These are phyloP conservation scores for Phytophthora meadii DNA, from an alignment of 352 stramenopile species.

Conservation along the genomic window DNA sequence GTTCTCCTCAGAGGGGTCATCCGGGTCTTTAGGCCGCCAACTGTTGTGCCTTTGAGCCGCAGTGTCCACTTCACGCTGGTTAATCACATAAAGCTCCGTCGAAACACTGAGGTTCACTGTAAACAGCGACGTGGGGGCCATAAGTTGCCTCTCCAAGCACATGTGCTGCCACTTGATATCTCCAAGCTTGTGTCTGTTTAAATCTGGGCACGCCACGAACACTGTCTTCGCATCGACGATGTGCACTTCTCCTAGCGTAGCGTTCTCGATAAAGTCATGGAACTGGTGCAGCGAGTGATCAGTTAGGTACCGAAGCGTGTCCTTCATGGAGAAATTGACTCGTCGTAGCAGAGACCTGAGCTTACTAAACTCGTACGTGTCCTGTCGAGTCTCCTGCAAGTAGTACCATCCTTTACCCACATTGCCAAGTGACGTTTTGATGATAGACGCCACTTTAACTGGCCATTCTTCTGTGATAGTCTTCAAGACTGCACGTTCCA, in stretches of 20 bases:
- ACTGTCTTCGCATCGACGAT: constrained; percentile 77
- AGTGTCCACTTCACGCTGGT: constrained; percentile 75
- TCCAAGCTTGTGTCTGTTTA: constrained; percentile 65
- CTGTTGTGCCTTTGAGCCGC: constrained; percentile 49
- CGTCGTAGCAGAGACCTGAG: constrained; percentile 73
- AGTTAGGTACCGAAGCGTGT: constrained; percentile 78
- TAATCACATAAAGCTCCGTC: constrained; percentile 76
- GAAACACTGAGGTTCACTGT: constrained; percentile 76
- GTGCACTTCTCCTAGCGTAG: constrained; percentile 64
- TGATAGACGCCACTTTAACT: constrained; percentile 68
- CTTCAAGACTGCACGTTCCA: constrained; percentile 79
- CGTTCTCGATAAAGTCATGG: constrained; percentile 68
- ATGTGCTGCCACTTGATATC: constrained; percentile 85
- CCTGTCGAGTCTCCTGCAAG: constrained; percentile 80
- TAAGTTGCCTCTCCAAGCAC: constrained; percentile 71
- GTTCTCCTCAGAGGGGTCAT: constrained; percentile 71
- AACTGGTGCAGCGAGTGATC: constrained; percentile 81
- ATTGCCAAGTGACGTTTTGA: constrained; percentile 74
- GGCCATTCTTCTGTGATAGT: constrained; percentile 87
- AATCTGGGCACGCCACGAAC: constrained; percentile 71
- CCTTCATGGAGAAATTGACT: constrained; percentile 87
- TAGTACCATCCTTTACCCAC: constrained; percentile 90
- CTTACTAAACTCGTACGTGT: constrained; percentile 91
- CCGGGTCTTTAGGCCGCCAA: constrained; percentile 75
- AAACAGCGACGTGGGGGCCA: constrained; percentile 72